Evolutionary conservation across 345 rosid genomes (phyloP).

Genomic region (Brassica incana): DNA sequence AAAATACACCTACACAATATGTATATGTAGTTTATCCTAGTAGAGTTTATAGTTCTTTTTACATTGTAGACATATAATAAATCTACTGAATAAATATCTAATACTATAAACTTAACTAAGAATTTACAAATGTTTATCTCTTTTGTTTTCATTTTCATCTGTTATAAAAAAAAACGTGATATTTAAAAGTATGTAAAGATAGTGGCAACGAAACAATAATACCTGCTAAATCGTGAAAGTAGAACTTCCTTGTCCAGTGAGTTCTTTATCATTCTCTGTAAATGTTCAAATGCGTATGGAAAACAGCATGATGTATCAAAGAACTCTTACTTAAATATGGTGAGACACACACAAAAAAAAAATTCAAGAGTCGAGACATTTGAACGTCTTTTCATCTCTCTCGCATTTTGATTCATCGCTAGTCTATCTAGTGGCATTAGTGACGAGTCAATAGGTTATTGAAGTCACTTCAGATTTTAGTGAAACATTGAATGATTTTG

Average conservation of each 20-base stretch:
- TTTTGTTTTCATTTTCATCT: neutral
- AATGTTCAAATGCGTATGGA: neutral
- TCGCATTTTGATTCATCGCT: neutral
- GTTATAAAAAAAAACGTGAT: neutral
- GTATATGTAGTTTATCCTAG: neutral
- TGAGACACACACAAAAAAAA: neutral
- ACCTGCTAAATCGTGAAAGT: conserved; percentile 22
- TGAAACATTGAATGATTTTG: conserved; percentile 6
- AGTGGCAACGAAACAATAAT: neutral
- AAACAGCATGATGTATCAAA: neutral
- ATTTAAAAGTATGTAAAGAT: neutral
- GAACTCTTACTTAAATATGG: neutral
- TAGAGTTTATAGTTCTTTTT: neutral
- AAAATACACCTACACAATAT: neutral
- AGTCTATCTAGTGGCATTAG: neutral
- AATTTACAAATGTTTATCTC: neutral
- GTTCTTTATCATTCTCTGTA: neutral
- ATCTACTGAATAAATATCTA: neutral
- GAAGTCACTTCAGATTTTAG: neutral
- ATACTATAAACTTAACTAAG: neutral
- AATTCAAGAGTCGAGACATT: neutral
- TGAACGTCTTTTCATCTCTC: conserved; percentile 5
- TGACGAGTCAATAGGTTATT: neutral
- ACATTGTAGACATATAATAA: neutral
- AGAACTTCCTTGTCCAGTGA: conserved; percentile 19